Percentiles rank a stretch among this genome's conserved stretches.
Conservation (phyloP, 2,329 filamentous ascomycete species). For the Zalaria obscura region DNA sequence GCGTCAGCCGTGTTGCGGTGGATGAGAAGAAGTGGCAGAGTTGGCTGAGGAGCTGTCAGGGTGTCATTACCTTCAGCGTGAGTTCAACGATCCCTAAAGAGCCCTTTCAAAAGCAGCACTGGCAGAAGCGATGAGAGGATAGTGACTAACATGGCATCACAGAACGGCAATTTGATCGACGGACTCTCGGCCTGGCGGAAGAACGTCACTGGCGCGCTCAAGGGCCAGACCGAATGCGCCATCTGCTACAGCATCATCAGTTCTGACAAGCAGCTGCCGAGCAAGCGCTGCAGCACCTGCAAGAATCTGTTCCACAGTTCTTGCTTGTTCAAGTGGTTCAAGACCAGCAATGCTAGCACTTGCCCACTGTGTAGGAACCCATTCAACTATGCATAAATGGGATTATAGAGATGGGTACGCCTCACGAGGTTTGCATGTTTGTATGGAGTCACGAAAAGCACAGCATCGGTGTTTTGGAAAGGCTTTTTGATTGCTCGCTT, state of each 20-base stretch:
- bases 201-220: slow-evolving; percentile 76
- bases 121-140: slow-evolving; percentile 76
- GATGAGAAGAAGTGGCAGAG: slow-evolving; percentile 84
- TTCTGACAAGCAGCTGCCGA: slow-evolving; percentile 74
- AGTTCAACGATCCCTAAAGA: slow-evolving; percentile 10
- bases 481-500: too few relatives aligned
- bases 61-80: slow-evolving; percentile 79
- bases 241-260: slow-evolving; percentile 96
- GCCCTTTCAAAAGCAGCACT: slow-evolving; percentile 63
- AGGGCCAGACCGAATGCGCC: slow-evolving; percentile 87
- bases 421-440: background rate
- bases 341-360: slow-evolving; percentile 77
- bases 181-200: slow-evolving; percentile 72
- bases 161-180: slow-evolving; percentile 76
- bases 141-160: slow-evolving; percentile 42
- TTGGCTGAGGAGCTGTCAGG: slow-evolving; percentile 79
- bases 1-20: slow-evolving; percentile 72
- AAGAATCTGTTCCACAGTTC: slow-evolving; percentile 83
- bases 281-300: slow-evolving; percentile 84
- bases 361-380: slow-evolving; percentile 88
- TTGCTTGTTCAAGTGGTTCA: slow-evolving; percentile 96
- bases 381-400: slow-evolving; percentile 48
- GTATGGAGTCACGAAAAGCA: background rate
- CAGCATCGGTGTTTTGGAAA: too few relatives aligned
- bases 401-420: background rate